Evolutionary conservation across 2,329 filamentous ascomycete genomes (phyloP), one percentile per base, ranked within the genome.

Genomic region (Shiraia bambusicola): DNA sequence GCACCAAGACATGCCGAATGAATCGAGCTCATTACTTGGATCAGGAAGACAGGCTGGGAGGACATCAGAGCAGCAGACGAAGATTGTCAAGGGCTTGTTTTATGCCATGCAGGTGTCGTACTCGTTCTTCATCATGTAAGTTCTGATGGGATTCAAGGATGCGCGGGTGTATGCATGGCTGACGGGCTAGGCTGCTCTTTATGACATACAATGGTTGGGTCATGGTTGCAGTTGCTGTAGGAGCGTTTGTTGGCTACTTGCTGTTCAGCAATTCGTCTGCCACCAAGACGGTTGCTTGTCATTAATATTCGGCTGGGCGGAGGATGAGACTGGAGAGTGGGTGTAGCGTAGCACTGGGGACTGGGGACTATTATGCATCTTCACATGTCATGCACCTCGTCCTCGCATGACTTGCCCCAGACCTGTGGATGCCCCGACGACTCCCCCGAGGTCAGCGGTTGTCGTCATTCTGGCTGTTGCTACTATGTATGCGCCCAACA

Each of bases 181-280:
- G 41, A 63, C 51, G 38, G 34, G 31, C n/a, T 45, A 97, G 92
- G 93, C 77, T 98, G 47, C 73, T 98, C 15, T 98, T 98, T 72
- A 98, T 98, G 93, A 98, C 93, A n/a, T 98, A 98, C 73, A 98
- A 98, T 62, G 93, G 93, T 42, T 95, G 88, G 84, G 84, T 98
- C 56, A 98, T 98, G 93, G 71, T 95, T 54, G 81, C 92, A 3
- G 91, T 97, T 12, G 87, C 87, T 1, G 74, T 94, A 8, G 93
- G 93, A 12, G 91, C 92, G 0, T 95, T 94, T 54, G 69, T 95
- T 31, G 93, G 93, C 30, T 96, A 95, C 65, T 66, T 95, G 46
- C 59, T 86, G 31, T 98, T 96, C 72, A 79, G 82, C 41, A 75
- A 77, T 39, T 82, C 83, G 1, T 78, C 82, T 38, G 80, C 85